Conservation (phyloP, 192 early-diverging fungal species). For the Dissophora ornata region DNA sequence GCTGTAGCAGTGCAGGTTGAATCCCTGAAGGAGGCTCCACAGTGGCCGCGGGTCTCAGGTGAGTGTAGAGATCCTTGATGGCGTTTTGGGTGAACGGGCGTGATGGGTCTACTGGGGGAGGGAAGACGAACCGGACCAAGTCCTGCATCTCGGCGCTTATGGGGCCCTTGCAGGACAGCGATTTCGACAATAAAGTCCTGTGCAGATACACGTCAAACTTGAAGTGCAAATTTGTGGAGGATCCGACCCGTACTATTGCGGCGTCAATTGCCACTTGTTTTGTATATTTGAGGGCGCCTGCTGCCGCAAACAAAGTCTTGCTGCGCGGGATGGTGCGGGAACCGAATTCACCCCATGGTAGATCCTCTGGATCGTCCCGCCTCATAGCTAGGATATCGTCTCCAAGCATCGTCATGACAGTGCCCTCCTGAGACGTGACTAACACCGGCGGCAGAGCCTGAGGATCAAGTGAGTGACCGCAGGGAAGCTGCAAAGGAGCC, state of each 20-base stretch:
- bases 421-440: conserved; percentile 8
- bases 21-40: conserved; percentile 7
- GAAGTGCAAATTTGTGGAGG: neutral
- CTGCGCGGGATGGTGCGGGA: neutral
- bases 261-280: neutral
- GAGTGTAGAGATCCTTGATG: conserved; percentile 34
- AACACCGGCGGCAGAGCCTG: neutral
- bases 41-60: conserved; percentile 9
- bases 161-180: neutral
- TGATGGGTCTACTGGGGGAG: neutral
- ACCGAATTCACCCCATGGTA: neutral
- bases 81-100: conserved; percentile 7
- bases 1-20: conserved; percentile 7
- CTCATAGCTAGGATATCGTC: conserved; percentile 18
- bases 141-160: conserved; percentile 8
- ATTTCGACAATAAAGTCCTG: neutral
- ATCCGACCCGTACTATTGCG: neutral
- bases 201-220: conserved; percentile 5
- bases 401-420: conserved; percentile 9
- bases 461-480: conserved; percentile 9
- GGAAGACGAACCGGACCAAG: conserved; percentile 27
- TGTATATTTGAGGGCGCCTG: neutral
- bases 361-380: conserved; percentile 8
- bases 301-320: conserved; percentile 2
- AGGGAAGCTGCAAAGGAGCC: neutral